Conservation (phyloP, 306 rosid genomes). For the Cucurbita maxima region DNA sequence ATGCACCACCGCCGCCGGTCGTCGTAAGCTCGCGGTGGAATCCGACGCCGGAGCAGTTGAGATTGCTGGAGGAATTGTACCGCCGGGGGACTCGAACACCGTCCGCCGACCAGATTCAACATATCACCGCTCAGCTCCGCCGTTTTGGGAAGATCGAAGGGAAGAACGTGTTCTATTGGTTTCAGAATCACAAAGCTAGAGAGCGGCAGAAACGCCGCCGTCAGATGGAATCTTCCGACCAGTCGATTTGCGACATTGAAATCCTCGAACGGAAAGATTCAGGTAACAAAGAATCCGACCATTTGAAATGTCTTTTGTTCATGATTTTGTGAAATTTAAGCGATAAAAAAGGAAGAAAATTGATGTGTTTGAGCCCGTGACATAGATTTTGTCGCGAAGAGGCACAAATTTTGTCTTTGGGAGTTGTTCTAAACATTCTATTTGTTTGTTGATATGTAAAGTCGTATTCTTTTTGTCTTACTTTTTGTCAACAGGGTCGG, state of each 20-base stretch:
- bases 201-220: slow-evolving; percentile 95
- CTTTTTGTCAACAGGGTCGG: slow-evolving; percentile 45
- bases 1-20: slow-evolving; percentile 24
- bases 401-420: background rate
- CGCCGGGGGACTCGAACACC: slow-evolving; percentile 82
- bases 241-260: slow-evolving; percentile 7
- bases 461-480: slow-evolving; percentile 55
- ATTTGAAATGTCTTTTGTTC: too few species aligned
- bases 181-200: slow-evolving; percentile 89
- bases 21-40: slow-evolving; percentile 95
- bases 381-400: too few species aligned
- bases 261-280: slow-evolving; percentile 26
- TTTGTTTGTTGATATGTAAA: slow-evolving; percentile 36
- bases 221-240: slow-evolving; percentile 49
- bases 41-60: slow-evolving; percentile 82
- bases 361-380: too few species aligned
- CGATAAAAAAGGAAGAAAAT: too few species aligned
- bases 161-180: slow-evolving; percentile 56
- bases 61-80: slow-evolving; percentile 71
- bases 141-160: slow-evolving; percentile 87
- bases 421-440: slow-evolving; percentile 7
- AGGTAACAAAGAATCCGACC: background rate
- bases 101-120: slow-evolving; percentile 86
- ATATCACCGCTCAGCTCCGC: slow-evolving; percentile 68
- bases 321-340: too few species aligned